phyloP scores from a whole-genome alignment of 768 basidiomycete genomes.

The Lyophyllum shimeji region DNA sequence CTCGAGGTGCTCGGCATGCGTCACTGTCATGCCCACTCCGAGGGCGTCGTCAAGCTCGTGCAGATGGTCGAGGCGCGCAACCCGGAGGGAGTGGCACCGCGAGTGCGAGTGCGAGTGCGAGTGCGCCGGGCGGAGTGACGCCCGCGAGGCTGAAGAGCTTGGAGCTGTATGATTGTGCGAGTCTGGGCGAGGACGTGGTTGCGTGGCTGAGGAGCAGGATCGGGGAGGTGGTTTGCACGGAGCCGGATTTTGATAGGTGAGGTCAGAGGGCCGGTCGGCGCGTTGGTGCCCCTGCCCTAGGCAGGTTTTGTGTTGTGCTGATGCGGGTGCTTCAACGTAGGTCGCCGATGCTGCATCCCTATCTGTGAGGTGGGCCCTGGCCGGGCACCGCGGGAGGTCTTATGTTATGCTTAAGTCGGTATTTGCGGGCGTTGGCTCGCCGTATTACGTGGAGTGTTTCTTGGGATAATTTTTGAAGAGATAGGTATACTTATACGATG shows the following conservation, averaged over 20 bases:
- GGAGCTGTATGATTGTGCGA: constrained; percentile 68
- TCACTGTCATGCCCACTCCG: constrained; percentile 62
- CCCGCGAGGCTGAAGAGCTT: constrained; percentile 55
- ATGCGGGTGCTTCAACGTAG: not conserved
- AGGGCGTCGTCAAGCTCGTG: constrained; percentile 67
- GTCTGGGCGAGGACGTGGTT: constrained; percentile 67
- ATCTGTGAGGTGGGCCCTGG: not conserved
- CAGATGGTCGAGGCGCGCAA: constrained; percentile 73
- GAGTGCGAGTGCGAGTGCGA: not conserved
- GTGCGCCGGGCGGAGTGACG: constrained; percentile 40
- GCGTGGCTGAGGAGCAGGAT: constrained; percentile 65
- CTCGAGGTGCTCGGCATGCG: constrained; percentile 61
- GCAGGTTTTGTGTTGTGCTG: not conserved
- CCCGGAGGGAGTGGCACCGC: constrained; percentile 30
- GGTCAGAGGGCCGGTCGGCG: not conserved
- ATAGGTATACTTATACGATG: not conserved
- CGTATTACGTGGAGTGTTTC: not conserved
- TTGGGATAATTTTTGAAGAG: not conserved
- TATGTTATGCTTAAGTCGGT: not conserved
- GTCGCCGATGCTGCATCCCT: not conserved
- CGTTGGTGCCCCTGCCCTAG: not conserved
- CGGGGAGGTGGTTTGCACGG: constrained; percentile 60
- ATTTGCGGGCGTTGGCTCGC: not conserved
- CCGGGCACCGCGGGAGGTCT: not conserved
- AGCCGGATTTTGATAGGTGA: constrained; percentile 52